Evolutionary conservation across 306 rosid species (phyloP).

Genomic region (Lotus japonicus): DNA sequence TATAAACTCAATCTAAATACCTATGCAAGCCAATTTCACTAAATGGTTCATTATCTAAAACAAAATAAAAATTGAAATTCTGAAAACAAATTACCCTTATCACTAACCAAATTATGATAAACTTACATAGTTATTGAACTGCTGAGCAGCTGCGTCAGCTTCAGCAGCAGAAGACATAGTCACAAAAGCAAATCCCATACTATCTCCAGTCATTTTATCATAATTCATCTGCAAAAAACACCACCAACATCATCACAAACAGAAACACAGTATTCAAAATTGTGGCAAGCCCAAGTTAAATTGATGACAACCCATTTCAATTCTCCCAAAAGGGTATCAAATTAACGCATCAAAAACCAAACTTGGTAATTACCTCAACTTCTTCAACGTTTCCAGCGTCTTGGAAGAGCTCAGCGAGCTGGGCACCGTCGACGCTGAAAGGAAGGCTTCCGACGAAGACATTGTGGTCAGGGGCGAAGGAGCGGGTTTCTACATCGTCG

Average conservation of each 20-base stretch:
- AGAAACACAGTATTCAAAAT: neutral
- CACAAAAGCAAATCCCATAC: constrained; percentile 95
- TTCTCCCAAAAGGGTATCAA: neutral
- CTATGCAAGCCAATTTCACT: neutral
- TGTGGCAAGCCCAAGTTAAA: neutral
- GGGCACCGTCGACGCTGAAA: constrained; percentile 69
- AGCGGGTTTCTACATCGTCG: constrained; percentile 12
- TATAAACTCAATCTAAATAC: neutral
- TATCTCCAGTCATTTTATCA: constrained; percentile 80
- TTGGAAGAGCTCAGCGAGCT: constrained; percentile 75
- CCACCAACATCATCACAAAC: neutral
- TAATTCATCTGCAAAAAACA: constrained; percentile 68
- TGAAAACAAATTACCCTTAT: neutral
- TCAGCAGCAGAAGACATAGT: constrained; percentile 78
- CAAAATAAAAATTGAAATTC: neutral
- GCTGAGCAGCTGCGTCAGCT: constrained; percentile 73
- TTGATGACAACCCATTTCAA: neutral
- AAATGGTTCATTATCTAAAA: neutral
- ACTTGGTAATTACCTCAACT: constrained; percentile 65
- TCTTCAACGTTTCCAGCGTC: constrained; percentile 68
- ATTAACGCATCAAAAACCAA: neutral
- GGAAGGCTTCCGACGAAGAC: constrained; percentile 90
- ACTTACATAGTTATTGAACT: constrained; percentile 90
- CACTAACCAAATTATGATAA: neutral
- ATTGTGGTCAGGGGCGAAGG: constrained; percentile 50